Evolutionary conservation across 2,329 filamentous ascomycete genomes (phyloP), one percentile per base, ranked within the genome.

Genomic region (Sporothrix humicola): DNA sequence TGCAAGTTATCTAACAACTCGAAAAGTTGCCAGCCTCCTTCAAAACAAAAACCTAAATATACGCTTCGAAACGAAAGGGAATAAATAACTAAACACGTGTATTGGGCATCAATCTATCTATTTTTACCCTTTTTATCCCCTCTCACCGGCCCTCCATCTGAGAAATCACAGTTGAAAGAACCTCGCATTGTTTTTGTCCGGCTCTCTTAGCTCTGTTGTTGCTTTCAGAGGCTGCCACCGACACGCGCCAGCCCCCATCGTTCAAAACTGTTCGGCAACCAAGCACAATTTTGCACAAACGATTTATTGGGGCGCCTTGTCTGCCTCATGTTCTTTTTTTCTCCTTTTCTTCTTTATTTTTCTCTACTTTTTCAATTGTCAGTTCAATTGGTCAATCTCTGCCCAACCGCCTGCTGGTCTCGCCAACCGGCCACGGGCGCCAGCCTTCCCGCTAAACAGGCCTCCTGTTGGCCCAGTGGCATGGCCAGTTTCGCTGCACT

Each of bases 361-460:
- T 58, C 10, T 37, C 2, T 44, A 23, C 31, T 13, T 69, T 56
- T 56, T 31, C 31, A 15, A 23, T 46, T 42, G 50, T 50, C 31
- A 56, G 66, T 7, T 5, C 50, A 69, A 58, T 44, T 58, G 26
- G 50, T 20, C 48, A 44, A 58, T 69, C 15, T 66, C 7, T 66
- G 66, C 66, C 66, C 13, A 50, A 69, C 48, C 48, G 48, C 48
- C 48, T 42, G 26, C 66, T 3, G 48, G 66, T 15, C 66, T 37
- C 20, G 48, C 10, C 7, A 31, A 23, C 23, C 7, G 63, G 63
- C 63, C 63, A n/a, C 13, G 4, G 31, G 20, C 46, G 31, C 66
- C 66, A 69, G 66, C 66, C 50, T 69, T 69, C 31, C 31, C 66
- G 66, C 66, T 56, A 69, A 54, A 54, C 15, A 2, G n/a, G 13